A percentile compares a stretch with the other conserved stretches of the same genome.
Evolutionary conservation across 768 basidiomycete species (phyloP).

Genomic region (Psilocybe cyanescens): DNA sequence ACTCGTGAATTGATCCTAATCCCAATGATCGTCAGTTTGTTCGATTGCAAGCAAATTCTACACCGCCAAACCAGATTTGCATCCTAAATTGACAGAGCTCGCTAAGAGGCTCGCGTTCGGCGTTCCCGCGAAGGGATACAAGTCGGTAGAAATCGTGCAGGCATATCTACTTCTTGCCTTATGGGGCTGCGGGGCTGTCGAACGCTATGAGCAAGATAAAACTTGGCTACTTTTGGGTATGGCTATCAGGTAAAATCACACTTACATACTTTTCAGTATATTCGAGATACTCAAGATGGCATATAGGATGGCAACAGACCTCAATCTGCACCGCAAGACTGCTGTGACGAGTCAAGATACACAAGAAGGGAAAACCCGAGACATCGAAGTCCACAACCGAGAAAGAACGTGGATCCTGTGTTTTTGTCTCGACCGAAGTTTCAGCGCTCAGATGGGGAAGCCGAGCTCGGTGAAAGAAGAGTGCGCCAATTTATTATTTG

Average conservation of each 20-base stretch:
- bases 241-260: slow-evolving; percentile 62
- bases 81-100: slow-evolving; percentile 76
- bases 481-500: slow-evolving; percentile 48
- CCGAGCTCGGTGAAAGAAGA: slow-evolving; percentile 93
- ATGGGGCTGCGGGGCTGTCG: slow-evolving; percentile 94
- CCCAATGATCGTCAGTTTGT: slow-evolving; percentile 64
- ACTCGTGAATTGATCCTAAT: slow-evolving; percentile 4
- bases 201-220: slow-evolving; percentile 95
- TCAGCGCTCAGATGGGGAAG: slow-evolving; percentile 96
- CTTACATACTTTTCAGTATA: slow-evolving; percentile 1
- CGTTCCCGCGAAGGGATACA: slow-evolving; percentile 86
- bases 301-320: slow-evolving; percentile 89
- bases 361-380: slow-evolving; percentile 79
- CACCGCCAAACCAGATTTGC: slow-evolving; percentile 78
- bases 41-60: slow-evolving; percentile 95
- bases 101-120: slow-evolving; percentile 88
- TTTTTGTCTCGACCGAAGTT: slow-evolving; percentile 84
- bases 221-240: slow-evolving; percentile 92
- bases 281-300: slow-evolving; percentile 4
- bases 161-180: slow-evolving; percentile 88
- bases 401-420: slow-evolving; percentile 95
- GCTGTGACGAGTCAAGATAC: slow-evolving; percentile 62
- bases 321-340: slow-evolving; percentile 93
- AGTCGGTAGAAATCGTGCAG: slow-evolving; percentile 94
- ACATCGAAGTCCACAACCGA: slow-evolving; percentile 88